A percentile compares a stretch with the other conserved stretches of the same genome.
Conservation (phyloP, 495 filamentous ascomycete genomes). For the Mytilinidion resinicola region DNA sequence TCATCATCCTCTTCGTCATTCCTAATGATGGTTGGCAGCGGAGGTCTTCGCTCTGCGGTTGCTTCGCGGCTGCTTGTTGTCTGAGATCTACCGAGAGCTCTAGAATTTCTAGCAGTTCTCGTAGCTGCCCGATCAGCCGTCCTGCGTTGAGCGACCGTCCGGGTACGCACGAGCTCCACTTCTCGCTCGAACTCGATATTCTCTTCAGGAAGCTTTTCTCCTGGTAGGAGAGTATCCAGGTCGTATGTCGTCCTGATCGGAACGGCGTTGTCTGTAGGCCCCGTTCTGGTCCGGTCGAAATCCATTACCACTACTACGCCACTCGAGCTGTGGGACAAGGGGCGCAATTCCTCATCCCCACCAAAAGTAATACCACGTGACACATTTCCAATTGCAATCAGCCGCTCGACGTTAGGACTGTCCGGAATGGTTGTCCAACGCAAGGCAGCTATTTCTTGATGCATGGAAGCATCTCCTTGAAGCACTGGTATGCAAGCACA, state of each 20-base stretch:
- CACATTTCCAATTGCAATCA: conserved; percentile 24
- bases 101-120: conserved; percentile 8
- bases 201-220: conserved; percentile 24
- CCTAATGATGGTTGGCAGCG: conserved; percentile 8
- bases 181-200: conserved; percentile 26
- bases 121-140: conserved; percentile 8
- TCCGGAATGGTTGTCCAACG: conserved; percentile 17
- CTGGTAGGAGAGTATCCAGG: conserved; percentile 20
- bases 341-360: conserved; percentile 1
- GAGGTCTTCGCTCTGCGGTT: neutral
- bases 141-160: conserved; percentile 22
- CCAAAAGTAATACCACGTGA: neutral
- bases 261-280: neutral
- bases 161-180: conserved; percentile 23
- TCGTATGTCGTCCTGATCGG: conserved; percentile 21
- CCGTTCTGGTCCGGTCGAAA: conserved; percentile 16
- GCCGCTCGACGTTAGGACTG: conserved; percentile 10
- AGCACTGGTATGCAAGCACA: conserved; percentile 24
- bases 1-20: conserved; percentile 17
- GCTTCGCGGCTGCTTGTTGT: conserved; percentile 20
- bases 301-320: conserved; percentile 26
- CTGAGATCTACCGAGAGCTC: conserved; percentile 11
- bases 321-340: conserved; percentile 14
- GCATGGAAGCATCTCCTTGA: conserved; percentile 7
- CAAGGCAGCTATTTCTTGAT: conserved; percentile 23